Conservation (phyloP, 140 eudicot genomes). For the Oenanthe javanica region DNA sequence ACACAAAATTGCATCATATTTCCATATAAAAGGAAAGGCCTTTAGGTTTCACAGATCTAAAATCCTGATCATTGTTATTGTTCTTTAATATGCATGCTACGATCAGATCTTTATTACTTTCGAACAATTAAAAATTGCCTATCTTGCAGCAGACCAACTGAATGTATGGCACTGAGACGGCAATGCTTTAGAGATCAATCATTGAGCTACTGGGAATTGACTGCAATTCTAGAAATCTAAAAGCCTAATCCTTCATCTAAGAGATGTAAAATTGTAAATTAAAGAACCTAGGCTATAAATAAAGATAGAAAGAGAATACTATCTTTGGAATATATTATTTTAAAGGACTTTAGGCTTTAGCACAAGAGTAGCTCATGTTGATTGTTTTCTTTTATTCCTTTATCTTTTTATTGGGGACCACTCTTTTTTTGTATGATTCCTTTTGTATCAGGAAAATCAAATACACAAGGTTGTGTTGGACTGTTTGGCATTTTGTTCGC, state of each 20-base stretch:
- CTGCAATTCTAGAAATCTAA: constrained; percentile 34
- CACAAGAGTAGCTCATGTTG: constrained; percentile 22
- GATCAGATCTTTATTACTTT: constrained; percentile 12
- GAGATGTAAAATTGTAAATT: constrained; percentile 24
- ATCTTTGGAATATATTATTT: constrained; percentile 35
- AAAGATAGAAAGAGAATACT: constrained; percentile 25
- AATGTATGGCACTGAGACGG: constrained; percentile 35
- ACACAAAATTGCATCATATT: constrained; percentile 8
- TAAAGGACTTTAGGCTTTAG: constrained; percentile 34
- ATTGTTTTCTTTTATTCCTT: constrained; percentile 20
- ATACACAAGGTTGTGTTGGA: constrained; percentile 4
- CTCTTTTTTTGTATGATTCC: constrained; percentile 26
- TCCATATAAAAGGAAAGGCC: not conserved
- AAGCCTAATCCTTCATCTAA: constrained; percentile 20
- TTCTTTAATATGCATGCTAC: not conserved
- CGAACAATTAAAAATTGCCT: not conserved
- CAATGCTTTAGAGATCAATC: constrained; percentile 40
- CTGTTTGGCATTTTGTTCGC: not conserved
- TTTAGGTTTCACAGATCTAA: not conserved
- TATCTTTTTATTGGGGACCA: constrained; percentile 21
- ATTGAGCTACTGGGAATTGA: constrained; percentile 27
- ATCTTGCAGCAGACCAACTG: constrained; percentile 16
- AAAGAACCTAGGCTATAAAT: constrained; percentile 12
- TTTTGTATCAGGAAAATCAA: constrained; percentile 30
- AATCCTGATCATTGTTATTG: not conserved